Base-by-base conservation (phyloP, 176 grass and related monocot genomes). In the Aegilops sharonensis region DNA sequence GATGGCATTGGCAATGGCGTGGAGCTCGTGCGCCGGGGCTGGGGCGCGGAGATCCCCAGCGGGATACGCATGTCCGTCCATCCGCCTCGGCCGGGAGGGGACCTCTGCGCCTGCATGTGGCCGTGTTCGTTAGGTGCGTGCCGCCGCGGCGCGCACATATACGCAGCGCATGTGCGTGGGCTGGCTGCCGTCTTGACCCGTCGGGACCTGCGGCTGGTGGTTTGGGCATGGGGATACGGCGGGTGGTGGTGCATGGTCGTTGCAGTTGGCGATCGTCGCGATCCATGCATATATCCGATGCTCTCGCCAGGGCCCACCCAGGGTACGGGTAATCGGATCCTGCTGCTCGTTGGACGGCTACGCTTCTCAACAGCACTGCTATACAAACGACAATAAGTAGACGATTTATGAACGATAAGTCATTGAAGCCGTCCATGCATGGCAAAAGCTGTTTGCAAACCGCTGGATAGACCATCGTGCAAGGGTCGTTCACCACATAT, bases 11-110 rank as follows among this genome's bases (percentile, higher is more conserved):
- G 77, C 32, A 12, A 43, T 60, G 40, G 30, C 81, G 21, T 50
- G 80, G 63, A 34, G 81, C 68, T 80, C 82, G 75, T 73, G 77
- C 69, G 88, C 47, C 60, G 5, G 35, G 80, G 70, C 45, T 11
- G 62, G 32, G 54, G 48, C 86, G 17, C 76, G 68, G 77, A 50
- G 71, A 82, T 86, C 79, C 39, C 78, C 79, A 64, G 52, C 47
- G 72, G 31, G 88, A 90, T 86, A 83, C n/a, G 88, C 52, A 47
- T 86, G 88, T 78, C 83, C 56, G 24, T 52, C 47, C 52, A 29
- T 20, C 72, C 80, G 77, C 75, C 37, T 60, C 80, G 62, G 61
- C 79, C 15, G 30, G 5, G 50, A 60, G 59, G 36, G 62, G 5
- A 40, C 64, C 25, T 29, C 40, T 64, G 79, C 36, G 50, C 50